Evolutionary conservation across 768 basidiomycete species (phyloP), one percentile per base, ranked within the genome.

Genomic region (Bullera alba): DNA sequence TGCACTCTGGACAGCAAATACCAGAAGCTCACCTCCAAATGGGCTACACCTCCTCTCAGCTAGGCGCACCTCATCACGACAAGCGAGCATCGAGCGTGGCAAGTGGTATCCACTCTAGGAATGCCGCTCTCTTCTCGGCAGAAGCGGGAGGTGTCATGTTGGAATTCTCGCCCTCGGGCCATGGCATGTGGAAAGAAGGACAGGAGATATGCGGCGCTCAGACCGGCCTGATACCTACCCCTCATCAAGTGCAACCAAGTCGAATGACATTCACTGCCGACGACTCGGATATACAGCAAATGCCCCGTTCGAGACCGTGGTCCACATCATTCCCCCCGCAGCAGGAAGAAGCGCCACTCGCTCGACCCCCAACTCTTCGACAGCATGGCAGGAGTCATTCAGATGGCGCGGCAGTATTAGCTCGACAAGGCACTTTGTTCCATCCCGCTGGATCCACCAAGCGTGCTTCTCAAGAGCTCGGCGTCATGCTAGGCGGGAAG

Each of bases 351-450:
- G 38, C 14, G 8, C 21, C 12, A 47, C 26, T 7, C n/a, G n/a
- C 45, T 2, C 50, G 51, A 19, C 52, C 54, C 1, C 48, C 42
- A 5, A 53, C 43, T 36, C 42, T 48, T 17, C 64, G 56, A 8
- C 58, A 55, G 10, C 53, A 59, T 8, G 53, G 50, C 15, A 49
- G 64, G 17, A 56, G 57, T 16, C 46, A 69, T 0, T 69, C 66
- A 16, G 70, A 72, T 23, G 70, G 69, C 0, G 64, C 63, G 21
- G 55, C 57, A 19, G 56, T 65, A n/a, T 53, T 72, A 4, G 58
- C 57, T 12, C 49, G 70, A 47, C 69, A 70, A 27, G 70, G 70
- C 4, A 72, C 70, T 1, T 53, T 72, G 0, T 48, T 72, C 6
- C 66, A 68, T 28, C 70, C 70, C 2, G 35, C 58, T n/a, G 67